Evolutionary conservation across 106 monocot species (phyloP).

Genomic region (Acanthochlamys bracteata): DNA sequence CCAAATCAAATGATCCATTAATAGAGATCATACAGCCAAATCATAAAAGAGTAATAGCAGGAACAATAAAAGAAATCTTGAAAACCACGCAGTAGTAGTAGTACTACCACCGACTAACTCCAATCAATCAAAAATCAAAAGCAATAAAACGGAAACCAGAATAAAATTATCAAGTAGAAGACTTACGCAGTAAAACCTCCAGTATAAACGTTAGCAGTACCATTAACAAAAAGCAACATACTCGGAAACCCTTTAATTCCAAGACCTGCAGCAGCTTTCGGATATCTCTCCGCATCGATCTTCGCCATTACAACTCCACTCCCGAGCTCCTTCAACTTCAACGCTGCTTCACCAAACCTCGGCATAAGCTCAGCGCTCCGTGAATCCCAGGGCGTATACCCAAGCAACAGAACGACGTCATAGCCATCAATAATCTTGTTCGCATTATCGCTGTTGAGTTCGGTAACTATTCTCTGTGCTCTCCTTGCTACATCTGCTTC

Average conservation of each 20-base stretch:
- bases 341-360: slow-evolving; percentile 71
- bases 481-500: slow-evolving; percentile 46
- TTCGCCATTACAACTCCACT: slow-evolving; percentile 68
- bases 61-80: no score
- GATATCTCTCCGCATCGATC: slow-evolving; percentile 74
- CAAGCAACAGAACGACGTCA: slow-evolving; percentile 62
- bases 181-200: slow-evolving; percentile 71
- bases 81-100: no score
- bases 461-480: slow-evolving; percentile 69
- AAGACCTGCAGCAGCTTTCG: slow-evolving; percentile 53
- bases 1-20: no score
- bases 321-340: slow-evolving; percentile 49
- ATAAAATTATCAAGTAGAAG: not conserved
- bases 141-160: not conserved
- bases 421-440: slow-evolving; percentile 48
- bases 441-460: slow-evolving; percentile 72
- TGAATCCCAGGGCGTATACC: slow-evolving; percentile 84
- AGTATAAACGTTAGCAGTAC: slow-evolving; percentile 35
- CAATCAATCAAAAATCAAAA: not conserved
- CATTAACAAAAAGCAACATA: slow-evolving; percentile 73
- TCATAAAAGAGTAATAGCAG: no score
- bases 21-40: no score
- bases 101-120: not conserved
- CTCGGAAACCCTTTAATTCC: slow-evolving; percentile 84
- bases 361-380: slow-evolving; percentile 94